These are phyloP conservation scores for Blastomyces emzantsi DNA, from an alignment of 2,329 filamentous ascomycete species.

Conservation along the genomic window DNA sequence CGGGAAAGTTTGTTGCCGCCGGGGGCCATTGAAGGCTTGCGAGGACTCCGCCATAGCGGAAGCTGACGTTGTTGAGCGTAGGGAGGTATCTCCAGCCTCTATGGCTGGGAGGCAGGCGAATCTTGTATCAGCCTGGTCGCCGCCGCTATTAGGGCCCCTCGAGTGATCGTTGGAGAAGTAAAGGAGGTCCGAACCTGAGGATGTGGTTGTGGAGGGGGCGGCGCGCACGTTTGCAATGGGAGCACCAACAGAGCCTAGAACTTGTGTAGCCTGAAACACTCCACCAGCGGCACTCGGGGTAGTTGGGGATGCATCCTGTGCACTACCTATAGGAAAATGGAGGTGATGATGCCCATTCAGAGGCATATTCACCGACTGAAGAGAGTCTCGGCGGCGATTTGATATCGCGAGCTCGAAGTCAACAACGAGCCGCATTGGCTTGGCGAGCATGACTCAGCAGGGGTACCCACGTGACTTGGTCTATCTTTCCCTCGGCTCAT, in stretches of 20 bases:
- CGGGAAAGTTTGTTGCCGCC: conserved; percentile 39
- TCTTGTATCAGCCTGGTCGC: conserved; percentile 18
- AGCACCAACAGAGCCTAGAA: conserved; percentile 41
- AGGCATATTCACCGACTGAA: conserved; percentile 16
- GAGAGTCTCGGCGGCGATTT: neutral
- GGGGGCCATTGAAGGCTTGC: conserved; percentile 43
- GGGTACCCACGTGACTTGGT: neutral
- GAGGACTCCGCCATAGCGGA: conserved; percentile 36
- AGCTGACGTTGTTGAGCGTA: conserved; percentile 13
- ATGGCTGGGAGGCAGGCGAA: conserved; percentile 10
- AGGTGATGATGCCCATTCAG: conserved; percentile 18
- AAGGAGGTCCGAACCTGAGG: conserved; percentile 38
- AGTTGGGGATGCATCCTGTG: conserved; percentile 20
- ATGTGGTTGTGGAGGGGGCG: conserved; percentile 34
- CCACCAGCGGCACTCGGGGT: conserved; percentile 29
- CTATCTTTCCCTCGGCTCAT: neutral
- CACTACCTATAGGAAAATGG: conserved; percentile 13
- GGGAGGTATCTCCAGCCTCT: neutral
- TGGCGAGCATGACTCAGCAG: conserved; percentile 1
- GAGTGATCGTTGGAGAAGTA: conserved; percentile 30
- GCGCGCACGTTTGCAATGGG: conserved; percentile 34
- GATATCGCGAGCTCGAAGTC: neutral
- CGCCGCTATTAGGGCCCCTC: conserved; percentile 23
- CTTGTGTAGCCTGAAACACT: conserved; percentile 39
- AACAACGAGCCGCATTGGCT: neutral